Evolutionary conservation across 2,329 filamentous ascomycete species (phyloP).

Genomic region (Nigrograna mackinnonii): DNA sequence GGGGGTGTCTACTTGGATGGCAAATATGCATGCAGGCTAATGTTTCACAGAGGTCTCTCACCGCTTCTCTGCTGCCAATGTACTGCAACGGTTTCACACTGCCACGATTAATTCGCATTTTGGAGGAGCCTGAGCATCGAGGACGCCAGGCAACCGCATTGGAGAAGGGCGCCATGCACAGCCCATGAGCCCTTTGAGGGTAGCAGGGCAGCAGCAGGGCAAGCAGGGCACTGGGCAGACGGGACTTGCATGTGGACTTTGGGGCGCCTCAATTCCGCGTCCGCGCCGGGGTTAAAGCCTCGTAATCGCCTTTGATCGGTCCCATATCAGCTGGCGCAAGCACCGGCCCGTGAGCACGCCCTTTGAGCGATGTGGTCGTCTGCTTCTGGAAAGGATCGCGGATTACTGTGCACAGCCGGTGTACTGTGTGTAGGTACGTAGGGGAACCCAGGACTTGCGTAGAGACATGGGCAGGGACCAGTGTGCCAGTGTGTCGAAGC

Average conservation of each 20-base stretch:
- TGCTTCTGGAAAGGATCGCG: background rate
- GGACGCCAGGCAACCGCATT: background rate
- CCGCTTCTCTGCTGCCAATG: too few relatives aligned
- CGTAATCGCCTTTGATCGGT: background rate
- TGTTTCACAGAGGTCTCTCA: too few relatives aligned
- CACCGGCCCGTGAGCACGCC: background rate
- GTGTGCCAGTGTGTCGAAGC: too few relatives aligned
- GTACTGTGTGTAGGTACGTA: background rate
- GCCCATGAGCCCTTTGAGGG: too few relatives aligned
- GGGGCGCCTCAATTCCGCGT: too few relatives aligned
- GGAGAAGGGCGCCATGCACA: background rate
- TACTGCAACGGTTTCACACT: constrained; percentile 1
- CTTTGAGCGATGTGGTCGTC: background rate
- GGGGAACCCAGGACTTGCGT: background rate
- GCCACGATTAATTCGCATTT: background rate
- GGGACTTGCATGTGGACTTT: background rate
- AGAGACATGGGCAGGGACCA: too few relatives aligned
- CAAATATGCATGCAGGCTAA: too few relatives aligned
- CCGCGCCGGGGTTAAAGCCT: background rate
- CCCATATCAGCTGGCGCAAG: background rate
- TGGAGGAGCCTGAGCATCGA: background rate
- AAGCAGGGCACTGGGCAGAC: too few relatives aligned
- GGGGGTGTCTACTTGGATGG: too few relatives aligned
- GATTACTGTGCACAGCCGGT: background rate
- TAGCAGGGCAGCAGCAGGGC: too few relatives aligned